Conservation (phyloP, 768 basidiomycete species). For the Gautieria morchelliformis region DNA sequence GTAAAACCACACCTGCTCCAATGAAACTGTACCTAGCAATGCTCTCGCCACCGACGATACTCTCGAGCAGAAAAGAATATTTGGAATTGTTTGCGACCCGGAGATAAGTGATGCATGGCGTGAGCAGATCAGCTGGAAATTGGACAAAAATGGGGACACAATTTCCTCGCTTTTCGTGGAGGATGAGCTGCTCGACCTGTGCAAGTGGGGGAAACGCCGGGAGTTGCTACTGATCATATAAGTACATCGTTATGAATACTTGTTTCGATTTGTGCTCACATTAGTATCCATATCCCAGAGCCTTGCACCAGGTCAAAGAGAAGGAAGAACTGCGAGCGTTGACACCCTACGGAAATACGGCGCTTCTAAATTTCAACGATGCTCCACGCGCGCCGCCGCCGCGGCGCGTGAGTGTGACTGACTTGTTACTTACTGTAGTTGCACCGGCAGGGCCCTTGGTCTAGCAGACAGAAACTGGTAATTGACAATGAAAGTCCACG, state of each 20-base stretch:
- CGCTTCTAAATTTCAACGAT: too few relatives aligned
- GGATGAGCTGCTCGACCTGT: constrained; percentile 66
- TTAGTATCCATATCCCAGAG: constrained; percentile 5
- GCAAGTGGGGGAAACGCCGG: constrained; percentile 62
- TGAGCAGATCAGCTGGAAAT: constrained; percentile 91
- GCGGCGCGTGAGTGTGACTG: too few relatives aligned
- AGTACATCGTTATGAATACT: not conserved
- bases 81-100: constrained; percentile 85
- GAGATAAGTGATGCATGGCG: constrained; percentile 94
- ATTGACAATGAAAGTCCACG: too few relatives aligned
- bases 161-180: constrained; percentile 79
- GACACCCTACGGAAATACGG: too few relatives aligned
- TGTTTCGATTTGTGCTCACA: not conserved
- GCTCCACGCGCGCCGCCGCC: too few relatives aligned
- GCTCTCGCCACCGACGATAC: constrained; percentile 82
- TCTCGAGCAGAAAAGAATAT: constrained; percentile 93
- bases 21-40: constrained; percentile 93
- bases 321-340: too few relatives aligned
- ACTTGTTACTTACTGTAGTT: too few relatives aligned
- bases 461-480: too few relatives aligned
- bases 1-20: constrained; percentile 59
- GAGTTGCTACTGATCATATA: constrained; percentile 21
- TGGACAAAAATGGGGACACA: constrained; percentile 89
- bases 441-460: too few relatives aligned
- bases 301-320: too few relatives aligned